Conservation (phyloP, 2,329 filamentous ascomycete species). For the Monosporascus sp. region DNA sequence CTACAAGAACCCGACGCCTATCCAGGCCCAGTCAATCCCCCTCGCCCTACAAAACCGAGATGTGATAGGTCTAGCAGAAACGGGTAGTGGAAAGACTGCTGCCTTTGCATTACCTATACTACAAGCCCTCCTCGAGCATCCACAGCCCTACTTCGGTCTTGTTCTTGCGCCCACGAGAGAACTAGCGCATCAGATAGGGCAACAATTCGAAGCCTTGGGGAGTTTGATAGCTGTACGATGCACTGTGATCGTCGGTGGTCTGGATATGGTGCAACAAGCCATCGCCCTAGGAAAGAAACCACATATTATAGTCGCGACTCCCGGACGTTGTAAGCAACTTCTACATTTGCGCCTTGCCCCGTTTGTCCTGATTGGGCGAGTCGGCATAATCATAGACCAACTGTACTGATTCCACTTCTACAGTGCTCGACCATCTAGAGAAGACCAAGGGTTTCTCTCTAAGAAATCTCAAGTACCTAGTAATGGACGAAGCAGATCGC, state of each 20-base stretch:
- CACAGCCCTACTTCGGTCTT: slow-evolving; percentile 79
- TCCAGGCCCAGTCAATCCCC: slow-evolving; percentile 82
- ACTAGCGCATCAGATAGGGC: slow-evolving; percentile 83
- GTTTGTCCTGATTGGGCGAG: no score
- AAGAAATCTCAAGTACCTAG: slow-evolving; percentile 74
- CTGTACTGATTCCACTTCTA: not conserved
- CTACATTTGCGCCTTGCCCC: not conserved
- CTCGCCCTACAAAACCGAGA: slow-evolving; percentile 74
- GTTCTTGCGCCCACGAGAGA: slow-evolving; percentile 91
- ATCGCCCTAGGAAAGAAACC: slow-evolving; percentile 95
- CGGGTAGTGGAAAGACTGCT: slow-evolving; percentile 91
- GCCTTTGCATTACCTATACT: slow-evolving; percentile 92
- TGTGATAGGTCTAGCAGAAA: slow-evolving; percentile 90
- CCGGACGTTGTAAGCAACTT: slow-evolving; percentile 53
- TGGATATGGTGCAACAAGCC: slow-evolving; percentile 90
- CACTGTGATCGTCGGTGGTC: slow-evolving; percentile 82
- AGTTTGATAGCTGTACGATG: slow-evolving; percentile 82
- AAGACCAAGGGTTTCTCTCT: slow-evolving; percentile 96
- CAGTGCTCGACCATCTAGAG: slow-evolving; percentile 81
- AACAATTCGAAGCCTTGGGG: slow-evolving; percentile 82
- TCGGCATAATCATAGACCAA: not conserved
- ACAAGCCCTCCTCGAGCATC: slow-evolving; percentile 83
- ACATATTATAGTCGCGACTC: slow-evolving; percentile 89
- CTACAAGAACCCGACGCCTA: slow-evolving; percentile 83
- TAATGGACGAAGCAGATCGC: slow-evolving; percentile 92